Percentiles rank a stretch among this genome's conserved stretches.
Conservation (phyloP, 2,329 filamentous ascomycete species). For the Paracoccidioides lutzii region DNA sequence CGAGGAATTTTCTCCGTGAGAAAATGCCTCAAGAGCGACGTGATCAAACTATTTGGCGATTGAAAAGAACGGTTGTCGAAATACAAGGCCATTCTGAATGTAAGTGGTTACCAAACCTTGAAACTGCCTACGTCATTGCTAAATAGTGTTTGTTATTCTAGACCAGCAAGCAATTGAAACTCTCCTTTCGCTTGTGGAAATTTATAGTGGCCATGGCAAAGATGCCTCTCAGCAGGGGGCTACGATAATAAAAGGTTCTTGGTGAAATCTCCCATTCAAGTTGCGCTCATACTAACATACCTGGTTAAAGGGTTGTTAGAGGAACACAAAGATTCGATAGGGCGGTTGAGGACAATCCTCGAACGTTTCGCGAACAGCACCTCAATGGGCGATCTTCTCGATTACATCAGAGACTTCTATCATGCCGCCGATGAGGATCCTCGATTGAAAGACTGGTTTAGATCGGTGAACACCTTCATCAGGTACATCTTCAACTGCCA, state of each 20-base stretch:
- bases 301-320: conserved; percentile 22
- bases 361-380: conserved; percentile 95
- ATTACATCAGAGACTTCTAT: conserved; percentile 75
- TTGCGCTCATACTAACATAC: not conserved
- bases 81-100: conserved; percentile 90
- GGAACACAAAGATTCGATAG: conserved; percentile 37
- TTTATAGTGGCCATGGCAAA: conserved; percentile 65
- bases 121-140: not conserved
- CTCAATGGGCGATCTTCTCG: conserved; percentile 73
- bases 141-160: conserved; percentile 17
- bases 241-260: conserved; percentile 59
- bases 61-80: conserved; percentile 97
- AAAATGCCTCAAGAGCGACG: conserved; percentile 90
- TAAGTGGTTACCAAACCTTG: conserved; percentile 26
- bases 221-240: conserved; percentile 50
- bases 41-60: conserved; percentile 77
- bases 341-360: conserved; percentile 55
- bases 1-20: conserved; percentile 62
- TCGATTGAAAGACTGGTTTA: conserved; percentile 85
- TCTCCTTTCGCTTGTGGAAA: conserved; percentile 68
- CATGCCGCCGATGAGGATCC: conserved; percentile 72
- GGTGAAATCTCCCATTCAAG: conserved; percentile 28
- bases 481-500: conserved; percentile 21
- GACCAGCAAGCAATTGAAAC: conserved; percentile 83
- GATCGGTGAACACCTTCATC: conserved; percentile 60